Percentiles rank a stretch among this genome's conserved stretches.
These are phyloP conservation scores for Biscogniauxia marginata DNA, from an alignment of 2,329 filamentous ascomycete species.

Conservation along the genomic window DNA sequence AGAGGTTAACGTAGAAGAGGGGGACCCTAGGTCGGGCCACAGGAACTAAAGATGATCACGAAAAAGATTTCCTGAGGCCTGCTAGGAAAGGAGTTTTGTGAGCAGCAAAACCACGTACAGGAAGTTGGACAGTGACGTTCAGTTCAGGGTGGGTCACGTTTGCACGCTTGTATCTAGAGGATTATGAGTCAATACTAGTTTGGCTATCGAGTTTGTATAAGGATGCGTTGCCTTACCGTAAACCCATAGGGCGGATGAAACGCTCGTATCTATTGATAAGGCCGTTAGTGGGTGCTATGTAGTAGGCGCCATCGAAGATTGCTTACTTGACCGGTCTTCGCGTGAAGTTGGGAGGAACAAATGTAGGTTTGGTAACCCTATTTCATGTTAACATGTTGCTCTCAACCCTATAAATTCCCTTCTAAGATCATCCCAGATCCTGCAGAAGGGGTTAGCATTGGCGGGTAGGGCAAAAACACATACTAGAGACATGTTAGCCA, in stretches of 20 bases:
- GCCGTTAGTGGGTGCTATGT: slow-evolving; percentile 35
- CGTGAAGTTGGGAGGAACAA: slow-evolving; percentile 92
- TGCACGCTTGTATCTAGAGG: slow-evolving; percentile 68
- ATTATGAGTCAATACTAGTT: neutral
- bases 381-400: neutral
- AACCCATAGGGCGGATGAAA: slow-evolving; percentile 74
- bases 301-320: slow-evolving; percentile 51
- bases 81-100: no score
- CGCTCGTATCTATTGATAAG: slow-evolving; percentile 48
- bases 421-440: slow-evolving; percentile 38
- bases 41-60: no score
- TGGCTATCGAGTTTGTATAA: neutral
- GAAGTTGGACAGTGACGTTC: slow-evolving; percentile 83
- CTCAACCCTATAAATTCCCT: neutral
- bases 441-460: slow-evolving; percentile 19
- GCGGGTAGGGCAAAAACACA: neutral
- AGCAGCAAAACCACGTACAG: slow-evolving; percentile 35
- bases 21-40: no score
- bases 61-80: no score
- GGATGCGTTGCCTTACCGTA: slow-evolving; percentile 33
- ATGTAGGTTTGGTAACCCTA: slow-evolving; percentile 70
- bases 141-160: slow-evolving; percentile 76
- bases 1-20: no score
- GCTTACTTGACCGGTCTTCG: slow-evolving; percentile 69
- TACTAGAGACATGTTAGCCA: slow-evolving; percentile 41